Percentiles rank a stretch among this genome's conserved stretches.
phyloP scores from a whole-genome alignment of 805 yeast species.

The Ogataea angusta region DNA sequence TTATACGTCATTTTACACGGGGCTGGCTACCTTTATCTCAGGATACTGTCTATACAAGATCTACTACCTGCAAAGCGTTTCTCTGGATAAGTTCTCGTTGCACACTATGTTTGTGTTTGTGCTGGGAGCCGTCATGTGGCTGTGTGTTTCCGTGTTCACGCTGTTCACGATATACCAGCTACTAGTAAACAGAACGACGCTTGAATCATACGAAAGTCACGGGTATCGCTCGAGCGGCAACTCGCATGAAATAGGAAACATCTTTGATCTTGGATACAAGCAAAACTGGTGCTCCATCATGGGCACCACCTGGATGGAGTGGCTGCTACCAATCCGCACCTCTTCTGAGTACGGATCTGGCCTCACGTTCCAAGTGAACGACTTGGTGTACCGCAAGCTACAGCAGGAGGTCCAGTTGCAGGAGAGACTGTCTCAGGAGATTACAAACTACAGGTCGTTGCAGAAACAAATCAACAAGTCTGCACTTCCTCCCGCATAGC shows the following conservation, averaged over 20 bases:
- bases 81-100: conserved; percentile 44
- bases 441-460: conserved; percentile 26
- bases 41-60: conserved; percentile 45
- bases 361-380: conserved; percentile 47
- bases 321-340: conserved; percentile 61
- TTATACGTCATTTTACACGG: conserved; percentile 49
- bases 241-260: conserved; percentile 52
- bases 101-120: conserved; percentile 60
- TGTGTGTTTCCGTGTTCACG: conserved; percentile 57
- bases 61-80: conserved; percentile 32
- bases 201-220: conserved; percentile 64
- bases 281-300: conserved; percentile 67
- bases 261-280: conserved; percentile 68
- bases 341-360: conserved; percentile 39
- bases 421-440: conserved; percentile 42
- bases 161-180: conserved; percentile 59
- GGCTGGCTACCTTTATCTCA: conserved; percentile 39
- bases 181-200: conserved; percentile 67
- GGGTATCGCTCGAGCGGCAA: conserved; percentile 43
- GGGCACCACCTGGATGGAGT: conserved; percentile 64
- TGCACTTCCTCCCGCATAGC: conserved; percentile 8
- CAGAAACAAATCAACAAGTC: conserved; percentile 25
- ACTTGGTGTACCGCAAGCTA: conserved; percentile 39
- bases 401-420: conserved; percentile 43
- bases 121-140: conserved; percentile 46